Evolutionary conservation across 352 stramenopile genomes (phyloP).

Genomic region (Globisporangium radiosum): DNA sequence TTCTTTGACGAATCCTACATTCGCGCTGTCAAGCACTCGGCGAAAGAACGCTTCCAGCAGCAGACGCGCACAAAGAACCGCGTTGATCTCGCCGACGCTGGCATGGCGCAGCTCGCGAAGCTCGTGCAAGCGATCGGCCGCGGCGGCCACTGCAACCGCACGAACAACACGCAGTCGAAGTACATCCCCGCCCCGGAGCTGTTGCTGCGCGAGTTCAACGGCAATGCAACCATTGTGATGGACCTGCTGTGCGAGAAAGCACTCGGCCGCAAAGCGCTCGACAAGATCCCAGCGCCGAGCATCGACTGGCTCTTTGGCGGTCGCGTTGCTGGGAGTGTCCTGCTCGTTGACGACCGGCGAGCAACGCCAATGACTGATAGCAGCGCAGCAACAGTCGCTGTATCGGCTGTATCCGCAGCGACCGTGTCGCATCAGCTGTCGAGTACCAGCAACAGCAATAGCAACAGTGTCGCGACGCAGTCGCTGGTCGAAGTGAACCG

Average conservation of each 20-base stretch:
- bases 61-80: slow-evolving; percentile 56
- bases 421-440: background rate
- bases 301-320: slow-evolving; percentile 54
- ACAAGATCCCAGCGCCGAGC: slow-evolving; percentile 59
- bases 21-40: slow-evolving; percentile 43
- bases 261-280: slow-evolving; percentile 48
- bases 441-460: background rate
- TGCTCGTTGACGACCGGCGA: slow-evolving; percentile 35
- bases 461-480: slow-evolving; percentile 24
- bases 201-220: slow-evolving; percentile 60
- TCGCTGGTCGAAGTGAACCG: slow-evolving; percentile 62
- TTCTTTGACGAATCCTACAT: slow-evolving; percentile 68
- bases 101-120: slow-evolving; percentile 69
- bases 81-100: slow-evolving; percentile 61
- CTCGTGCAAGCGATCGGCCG: slow-evolving; percentile 57
- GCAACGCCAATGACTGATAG: too few relatives aligned
- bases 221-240: slow-evolving; percentile 58
- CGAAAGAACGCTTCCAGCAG: slow-evolving; percentile 52
- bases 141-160: slow-evolving; percentile 58
- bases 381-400: background rate
- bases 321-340: slow-evolving; percentile 32
- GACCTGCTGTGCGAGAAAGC: slow-evolving; percentile 69
- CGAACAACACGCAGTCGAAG: slow-evolving; percentile 62
- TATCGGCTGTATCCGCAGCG: background rate
- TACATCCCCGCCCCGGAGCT: slow-evolving; percentile 68